These are phyloP conservation scores for Penicillium sp. DNA, from an alignment of 2,329 filamentous ascomycete species.

Conservation along the genomic window DNA sequence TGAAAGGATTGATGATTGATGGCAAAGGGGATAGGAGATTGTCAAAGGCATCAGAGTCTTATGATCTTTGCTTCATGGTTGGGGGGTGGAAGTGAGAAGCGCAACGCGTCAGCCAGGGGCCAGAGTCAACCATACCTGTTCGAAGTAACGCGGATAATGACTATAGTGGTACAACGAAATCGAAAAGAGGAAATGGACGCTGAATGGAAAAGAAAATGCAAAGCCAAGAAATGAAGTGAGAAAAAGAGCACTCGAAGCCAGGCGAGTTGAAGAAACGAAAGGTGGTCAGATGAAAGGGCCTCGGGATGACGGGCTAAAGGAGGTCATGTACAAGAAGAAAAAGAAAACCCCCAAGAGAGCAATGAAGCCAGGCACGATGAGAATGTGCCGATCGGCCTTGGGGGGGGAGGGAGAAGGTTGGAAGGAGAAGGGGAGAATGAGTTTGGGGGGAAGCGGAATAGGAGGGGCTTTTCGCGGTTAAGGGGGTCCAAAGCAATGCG, in stretches of 20 bases:
- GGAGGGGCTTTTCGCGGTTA: slow-evolving; percentile 19
- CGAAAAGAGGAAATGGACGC: slow-evolving; percentile 21
- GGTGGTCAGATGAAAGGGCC: slow-evolving; percentile 25
- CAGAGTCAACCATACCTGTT: slow-evolving; percentile 26
- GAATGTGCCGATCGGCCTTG: slow-evolving; percentile 24
- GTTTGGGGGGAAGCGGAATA: slow-evolving; percentile 14
- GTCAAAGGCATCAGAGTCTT: not conserved
- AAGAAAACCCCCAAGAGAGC: slow-evolving; percentile 12
- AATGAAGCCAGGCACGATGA: slow-evolving; percentile 26
- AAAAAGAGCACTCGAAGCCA: slow-evolving; percentile 21
- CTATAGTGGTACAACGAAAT: slow-evolving; percentile 32
- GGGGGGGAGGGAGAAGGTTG: slow-evolving; percentile 17
- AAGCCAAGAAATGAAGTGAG: slow-evolving; percentile 21
- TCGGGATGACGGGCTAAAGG: slow-evolving; percentile 24
- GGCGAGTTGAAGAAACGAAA: slow-evolving; percentile 25
- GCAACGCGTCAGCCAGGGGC: slow-evolving; percentile 21
- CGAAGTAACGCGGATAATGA: slow-evolving; percentile 26
- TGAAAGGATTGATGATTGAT: slow-evolving; percentile 1
- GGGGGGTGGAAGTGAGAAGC: slow-evolving; percentile 7
- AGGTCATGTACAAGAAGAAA: slow-evolving; percentile 31
- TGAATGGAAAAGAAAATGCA: slow-evolving; percentile 7
- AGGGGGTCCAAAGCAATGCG: not conserved
- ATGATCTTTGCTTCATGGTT: slow-evolving; percentile 7
- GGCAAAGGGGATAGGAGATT: not conserved
- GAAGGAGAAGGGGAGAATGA: slow-evolving; percentile 19